Conservation (phyloP, 495 filamentous ascomycete genomes). For the Margaritispora aquatica region DNA sequence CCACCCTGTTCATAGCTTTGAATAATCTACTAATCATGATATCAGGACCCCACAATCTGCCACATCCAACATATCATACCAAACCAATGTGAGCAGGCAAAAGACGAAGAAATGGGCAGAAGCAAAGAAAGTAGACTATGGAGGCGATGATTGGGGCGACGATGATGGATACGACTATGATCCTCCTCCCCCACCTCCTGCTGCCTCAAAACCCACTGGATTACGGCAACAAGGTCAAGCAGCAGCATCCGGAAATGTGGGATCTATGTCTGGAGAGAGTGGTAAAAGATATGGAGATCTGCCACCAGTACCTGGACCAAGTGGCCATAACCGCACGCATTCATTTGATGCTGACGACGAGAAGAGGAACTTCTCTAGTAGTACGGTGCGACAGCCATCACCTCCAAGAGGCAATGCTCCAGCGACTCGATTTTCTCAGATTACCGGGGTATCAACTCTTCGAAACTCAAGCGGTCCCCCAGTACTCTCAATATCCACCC, state of each 20-base stretch:
- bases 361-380: slow-evolving; percentile 31
- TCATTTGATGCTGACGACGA: slow-evolving; percentile 48
- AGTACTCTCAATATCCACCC: slow-evolving; percentile 7
- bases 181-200: slow-evolving; percentile 40
- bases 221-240: slow-evolving; percentile 28
- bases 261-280: slow-evolving; percentile 3
- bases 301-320: slow-evolving; percentile 16
- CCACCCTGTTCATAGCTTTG: background rate
- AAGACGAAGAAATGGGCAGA: slow-evolving; percentile 96
- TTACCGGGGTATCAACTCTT: slow-evolving; percentile 13
- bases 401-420: slow-evolving; percentile 9
- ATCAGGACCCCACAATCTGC: slow-evolving; percentile 14
- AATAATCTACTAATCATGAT: slow-evolving; percentile 13
- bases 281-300: slow-evolving; percentile 24
- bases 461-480: slow-evolving; percentile 16
- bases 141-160: slow-evolving; percentile 90
- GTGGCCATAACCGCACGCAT: slow-evolving; percentile 18
- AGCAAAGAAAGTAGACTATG: slow-evolving; percentile 81
- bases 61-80: slow-evolving; percentile 31
- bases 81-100: slow-evolving; percentile 77
- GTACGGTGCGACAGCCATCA: slow-evolving; percentile 13
- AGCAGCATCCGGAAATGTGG: background rate
- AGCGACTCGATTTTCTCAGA: slow-evolving; percentile 21
- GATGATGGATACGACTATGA: slow-evolving; percentile 58
- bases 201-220: slow-evolving; percentile 34